These are phyloP conservation scores for Peniophora sp. DNA, from an alignment of 1,284 basidiomycete species.

Conservation along the genomic window DNA sequence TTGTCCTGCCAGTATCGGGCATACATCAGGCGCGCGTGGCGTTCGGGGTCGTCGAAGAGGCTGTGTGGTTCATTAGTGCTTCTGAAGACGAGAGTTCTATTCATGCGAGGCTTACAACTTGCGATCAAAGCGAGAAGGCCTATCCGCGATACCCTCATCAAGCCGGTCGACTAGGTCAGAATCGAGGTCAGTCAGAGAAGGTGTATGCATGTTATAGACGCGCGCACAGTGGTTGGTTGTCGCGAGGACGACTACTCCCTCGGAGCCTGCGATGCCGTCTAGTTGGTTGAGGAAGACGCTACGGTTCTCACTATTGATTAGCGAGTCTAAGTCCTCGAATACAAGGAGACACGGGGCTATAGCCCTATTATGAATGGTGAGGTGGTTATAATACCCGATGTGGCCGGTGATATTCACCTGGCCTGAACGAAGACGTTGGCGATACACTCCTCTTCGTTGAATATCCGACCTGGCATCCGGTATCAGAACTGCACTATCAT, in stretches of 20 bases:
- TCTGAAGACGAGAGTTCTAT: background rate
- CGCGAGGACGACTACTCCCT: slow-evolving; percentile 70
- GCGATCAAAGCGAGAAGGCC: slow-evolving; percentile 78
- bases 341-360: slow-evolving; percentile 68
- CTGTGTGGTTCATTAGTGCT: slow-evolving; percentile 21
- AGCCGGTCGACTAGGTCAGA: slow-evolving; percentile 44
- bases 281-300: slow-evolving; percentile 84
- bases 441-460: slow-evolving; percentile 1
- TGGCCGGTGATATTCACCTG: slow-evolving; percentile 56
- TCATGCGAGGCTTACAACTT: slow-evolving; percentile 60
- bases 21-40: slow-evolving; percentile 7
- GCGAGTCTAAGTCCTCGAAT: slow-evolving; percentile 75
- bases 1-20: slow-evolving; percentile 64
- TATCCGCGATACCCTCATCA: slow-evolving; percentile 65
- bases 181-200: too few relatives aligned
- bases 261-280: slow-evolving; percentile 67
- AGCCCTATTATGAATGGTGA: slow-evolving; percentile 54
- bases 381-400: slow-evolving; percentile 31
- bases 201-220: too few relatives aligned
- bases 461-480: background rate
- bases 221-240: slow-evolving; percentile 65
- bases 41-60: slow-evolving; percentile 34
- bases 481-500: too few relatives aligned
- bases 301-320: slow-evolving; percentile 69
- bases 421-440: slow-evolving; percentile 23